Evolutionary conservation across 1,139 yeast species (phyloP).

Genomic region (Casaregolazyma lundiana): DNA sequence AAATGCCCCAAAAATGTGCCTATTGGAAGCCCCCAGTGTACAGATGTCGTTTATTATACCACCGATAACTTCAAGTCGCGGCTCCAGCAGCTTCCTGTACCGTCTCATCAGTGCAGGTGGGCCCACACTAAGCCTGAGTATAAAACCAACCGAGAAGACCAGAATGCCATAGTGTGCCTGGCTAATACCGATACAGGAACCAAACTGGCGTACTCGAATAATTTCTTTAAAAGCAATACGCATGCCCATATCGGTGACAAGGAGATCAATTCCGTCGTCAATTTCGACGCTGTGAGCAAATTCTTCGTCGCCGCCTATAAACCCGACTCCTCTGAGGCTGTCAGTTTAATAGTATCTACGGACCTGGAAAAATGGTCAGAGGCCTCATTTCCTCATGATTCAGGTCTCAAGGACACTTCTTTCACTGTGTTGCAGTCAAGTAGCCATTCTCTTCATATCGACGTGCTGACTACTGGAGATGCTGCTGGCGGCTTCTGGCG

Average conservation of each 20-base stretch:
- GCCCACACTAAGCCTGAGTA: conserved; percentile 45
- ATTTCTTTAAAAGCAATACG: conserved; percentile 46
- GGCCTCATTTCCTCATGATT: conserved; percentile 49
- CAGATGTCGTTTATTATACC: conserved; percentile 39
- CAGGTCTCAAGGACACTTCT: conserved; percentile 37
- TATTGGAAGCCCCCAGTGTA: conserved; percentile 34
- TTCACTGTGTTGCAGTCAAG: conserved; percentile 54
- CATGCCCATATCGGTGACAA: conserved; percentile 32
- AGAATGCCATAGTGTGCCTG: conserved; percentile 47
- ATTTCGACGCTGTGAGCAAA: conserved; percentile 45
- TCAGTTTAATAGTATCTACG: conserved; percentile 52
- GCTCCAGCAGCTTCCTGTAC: conserved; percentile 36
- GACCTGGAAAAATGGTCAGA: conserved; percentile 50
- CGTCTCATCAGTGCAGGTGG: conserved; percentile 38
- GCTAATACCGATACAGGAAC: conserved; percentile 40
- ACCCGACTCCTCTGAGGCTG: conserved; percentile 33
- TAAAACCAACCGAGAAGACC: conserved; percentile 35
- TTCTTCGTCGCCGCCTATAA: conserved; percentile 49
- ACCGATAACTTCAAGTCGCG: conserved; percentile 48
- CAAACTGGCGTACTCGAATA: conserved; percentile 46
- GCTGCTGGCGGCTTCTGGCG: conserved; percentile 13
- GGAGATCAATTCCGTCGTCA: conserved; percentile 37
- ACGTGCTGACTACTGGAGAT: conserved; percentile 30
- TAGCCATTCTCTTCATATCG: conserved; percentile 51
- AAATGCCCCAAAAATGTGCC: conserved; percentile 36